Conservation (phyloP, 2,329 filamentous ascomycete species). For the Dissoconium aciculare region DNA sequence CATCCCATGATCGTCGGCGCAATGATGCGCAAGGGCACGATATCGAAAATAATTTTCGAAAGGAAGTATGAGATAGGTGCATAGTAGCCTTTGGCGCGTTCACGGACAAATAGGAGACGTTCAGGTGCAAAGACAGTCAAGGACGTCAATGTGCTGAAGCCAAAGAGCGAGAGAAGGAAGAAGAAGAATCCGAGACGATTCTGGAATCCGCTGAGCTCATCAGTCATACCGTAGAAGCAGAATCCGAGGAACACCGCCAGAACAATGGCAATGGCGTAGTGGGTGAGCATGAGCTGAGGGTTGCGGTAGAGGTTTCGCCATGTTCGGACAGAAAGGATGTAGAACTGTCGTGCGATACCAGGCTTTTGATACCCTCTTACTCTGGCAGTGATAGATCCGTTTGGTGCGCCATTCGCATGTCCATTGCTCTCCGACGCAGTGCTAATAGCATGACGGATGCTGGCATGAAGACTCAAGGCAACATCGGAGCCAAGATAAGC, state of each 20-base stretch:
- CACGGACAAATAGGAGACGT: conserved; percentile 76
- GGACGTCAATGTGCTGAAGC: conserved; percentile 89
- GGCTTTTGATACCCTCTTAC: conserved; percentile 72
- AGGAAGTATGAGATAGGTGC: conserved; percentile 84
- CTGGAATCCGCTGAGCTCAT: conserved; percentile 94
- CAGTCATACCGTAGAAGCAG: conserved; percentile 88
- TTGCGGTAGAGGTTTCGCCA: conserved; percentile 98
- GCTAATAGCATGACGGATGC: conserved; percentile 57
- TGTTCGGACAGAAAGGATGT: conserved; percentile 76
- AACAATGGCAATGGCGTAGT: conserved; percentile 92
- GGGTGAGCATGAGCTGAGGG: conserved; percentile 93
- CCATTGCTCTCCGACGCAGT: conserved; percentile 53
- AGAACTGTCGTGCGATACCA: conserved; percentile 65
- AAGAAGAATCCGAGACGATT: conserved; percentile 95
- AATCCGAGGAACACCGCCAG: conserved; percentile 88
- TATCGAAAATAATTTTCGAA: conserved; percentile 95
- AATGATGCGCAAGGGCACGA: conserved; percentile 82
- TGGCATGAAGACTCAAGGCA: conserved; percentile 55
- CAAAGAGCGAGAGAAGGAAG: conserved; percentile 88
- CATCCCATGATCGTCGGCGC: conserved; percentile 89
- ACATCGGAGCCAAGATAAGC: conserved; percentile 69
- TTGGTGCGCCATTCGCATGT: conserved; percentile 33
- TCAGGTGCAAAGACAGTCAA: conserved; percentile 88
- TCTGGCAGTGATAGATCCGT: conserved; percentile 33
- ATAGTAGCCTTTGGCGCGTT: conserved; percentile 95